Evolutionary conservation across 2,329 filamentous ascomycete species (phyloP), one percentile per base, ranked within the genome.

Genomic region (Fusarium nodosum): DNA sequence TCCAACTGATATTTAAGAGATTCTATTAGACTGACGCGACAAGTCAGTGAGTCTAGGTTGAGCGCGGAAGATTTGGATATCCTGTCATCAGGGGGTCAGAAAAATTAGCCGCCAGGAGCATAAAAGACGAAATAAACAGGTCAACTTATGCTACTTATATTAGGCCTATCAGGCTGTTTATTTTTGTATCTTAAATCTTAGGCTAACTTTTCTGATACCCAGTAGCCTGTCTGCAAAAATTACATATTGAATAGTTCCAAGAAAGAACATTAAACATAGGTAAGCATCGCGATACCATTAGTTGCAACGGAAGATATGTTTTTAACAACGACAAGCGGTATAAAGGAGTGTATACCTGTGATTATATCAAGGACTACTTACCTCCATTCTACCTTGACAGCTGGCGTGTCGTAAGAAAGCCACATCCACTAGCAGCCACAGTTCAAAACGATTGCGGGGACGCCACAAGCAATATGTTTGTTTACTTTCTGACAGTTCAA

Each of bases 401-500:
- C 33, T 34, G 33, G 2, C 15, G 7, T 31, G 24, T 53, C 46
- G 20, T 46, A 34, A 44, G 42, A 55, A 67, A 50, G 63, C 67
- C 67, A 70, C 67, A 56, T 9, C 11, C 11, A 36, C 47, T 45
- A 22, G 42, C 11, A 63, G 66, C 66, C 56, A 67, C 66, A 67
- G n/a, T n/a, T 39, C 38, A 39, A 46, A 34, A 44, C 26, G 26
- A 59, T 47, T 64, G 51, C 39, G 58, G 66, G n/a, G 54, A 41
- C 54, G 67, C 67, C 67, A 69, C 66, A 71, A 22, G 56, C 44
- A 20, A 59, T 26, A 44, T 42, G 36, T 69, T 63, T 71, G 56
- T 71, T 71, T 60, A 71, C 68, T 71, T 71, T 63, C 51, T 9
- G 34, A 53, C 45, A 58, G 54, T 44, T 24, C 31, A 60, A 60